These are phyloP conservation scores for Porcisia deanei DNA, from an alignment of 208 protist genomes.

Conservation along the genomic window DNA sequence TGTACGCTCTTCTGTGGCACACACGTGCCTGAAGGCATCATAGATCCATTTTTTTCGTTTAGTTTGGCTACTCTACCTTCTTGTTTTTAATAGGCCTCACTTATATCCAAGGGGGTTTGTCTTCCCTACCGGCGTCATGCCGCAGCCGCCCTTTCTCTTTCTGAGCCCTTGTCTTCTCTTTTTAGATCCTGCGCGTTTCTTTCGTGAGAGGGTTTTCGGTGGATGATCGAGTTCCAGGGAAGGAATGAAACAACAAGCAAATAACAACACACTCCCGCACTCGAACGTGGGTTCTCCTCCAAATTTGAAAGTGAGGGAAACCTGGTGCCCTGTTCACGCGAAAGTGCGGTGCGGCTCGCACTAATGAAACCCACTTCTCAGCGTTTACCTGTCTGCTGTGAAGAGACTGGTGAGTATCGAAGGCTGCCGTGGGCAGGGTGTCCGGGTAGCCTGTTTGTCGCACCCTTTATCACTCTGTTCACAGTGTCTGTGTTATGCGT, in stretches of 20 bases:
- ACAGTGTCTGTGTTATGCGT: background rate
- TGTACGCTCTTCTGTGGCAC: conserved; percentile 7
- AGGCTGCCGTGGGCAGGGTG: background rate
- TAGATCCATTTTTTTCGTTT: conserved; percentile 22
- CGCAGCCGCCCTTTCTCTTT: background rate
- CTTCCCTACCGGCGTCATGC: no score
- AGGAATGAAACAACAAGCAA: no score
- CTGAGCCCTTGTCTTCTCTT: background rate
- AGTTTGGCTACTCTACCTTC: conserved; percentile 1
- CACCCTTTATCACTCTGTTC: background rate
- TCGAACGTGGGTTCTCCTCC: no score
- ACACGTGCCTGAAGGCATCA: conserved; percentile 5
- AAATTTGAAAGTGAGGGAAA: no score
- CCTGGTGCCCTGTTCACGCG: no score
- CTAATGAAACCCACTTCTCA: background rate
- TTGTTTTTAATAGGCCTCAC: background rate
- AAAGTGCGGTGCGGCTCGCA: no score
- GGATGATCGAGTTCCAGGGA: no score
- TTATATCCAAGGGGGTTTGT: background rate
- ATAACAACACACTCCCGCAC: no score
- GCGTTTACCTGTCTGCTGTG: background rate
- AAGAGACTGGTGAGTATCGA: background rate
- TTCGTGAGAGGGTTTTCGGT: no score
- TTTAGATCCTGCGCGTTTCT: background rate
- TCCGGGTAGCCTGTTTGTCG: background rate